A percentile compares a stretch with the other conserved stretches of the same genome.
Conservation (phyloP, 768 basidiomycete species). For the Amanita exitialis region DNA sequence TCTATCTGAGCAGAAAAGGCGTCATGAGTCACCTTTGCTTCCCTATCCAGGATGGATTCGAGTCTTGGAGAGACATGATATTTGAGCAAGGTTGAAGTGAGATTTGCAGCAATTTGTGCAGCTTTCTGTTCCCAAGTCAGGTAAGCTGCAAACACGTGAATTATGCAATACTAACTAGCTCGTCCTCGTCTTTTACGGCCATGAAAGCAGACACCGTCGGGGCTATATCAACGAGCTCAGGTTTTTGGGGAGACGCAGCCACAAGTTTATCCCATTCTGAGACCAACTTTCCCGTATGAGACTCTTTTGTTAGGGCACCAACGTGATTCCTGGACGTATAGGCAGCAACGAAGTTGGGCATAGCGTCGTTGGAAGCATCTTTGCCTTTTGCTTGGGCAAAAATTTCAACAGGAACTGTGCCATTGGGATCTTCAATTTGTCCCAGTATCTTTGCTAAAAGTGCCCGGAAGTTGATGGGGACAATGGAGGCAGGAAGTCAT, state of each 20-base stretch:
- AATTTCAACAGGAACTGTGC: slow-evolving; percentile 62
- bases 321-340: slow-evolving; percentile 58
- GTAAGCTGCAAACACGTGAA: slow-evolving; percentile 6
- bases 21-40: slow-evolving; percentile 86
- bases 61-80: slow-evolving; percentile 83
- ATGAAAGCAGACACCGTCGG: slow-evolving; percentile 68
- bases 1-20: slow-evolving; percentile 81
- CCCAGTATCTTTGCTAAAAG: slow-evolving; percentile 72
- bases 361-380: slow-evolving; percentile 63
- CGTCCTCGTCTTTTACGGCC: slow-evolving; percentile 86
- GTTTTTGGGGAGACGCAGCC: slow-evolving; percentile 41
- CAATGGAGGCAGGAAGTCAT: neutral
- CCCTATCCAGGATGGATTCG: slow-evolving; percentile 85
- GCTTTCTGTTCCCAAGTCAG: slow-evolving; percentile 46
- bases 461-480: slow-evolving; percentile 3
- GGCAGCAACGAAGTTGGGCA: slow-evolving; percentile 55
- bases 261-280: slow-evolving; percentile 76
- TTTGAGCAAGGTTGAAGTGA: slow-evolving; percentile 80
- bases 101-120: slow-evolving; percentile 58
- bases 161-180: slow-evolving; percentile 49
- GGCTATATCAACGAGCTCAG: slow-evolving; percentile 74
- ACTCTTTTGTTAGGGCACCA: slow-evolving; percentile 75
- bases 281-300: slow-evolving; percentile 75
- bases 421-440: slow-evolving; percentile 55
- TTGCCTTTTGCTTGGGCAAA: slow-evolving; percentile 73